Base-by-base conservation (phyloP, 2,329 filamentous ascomycete species). In the Beauveria sp. region DNA sequence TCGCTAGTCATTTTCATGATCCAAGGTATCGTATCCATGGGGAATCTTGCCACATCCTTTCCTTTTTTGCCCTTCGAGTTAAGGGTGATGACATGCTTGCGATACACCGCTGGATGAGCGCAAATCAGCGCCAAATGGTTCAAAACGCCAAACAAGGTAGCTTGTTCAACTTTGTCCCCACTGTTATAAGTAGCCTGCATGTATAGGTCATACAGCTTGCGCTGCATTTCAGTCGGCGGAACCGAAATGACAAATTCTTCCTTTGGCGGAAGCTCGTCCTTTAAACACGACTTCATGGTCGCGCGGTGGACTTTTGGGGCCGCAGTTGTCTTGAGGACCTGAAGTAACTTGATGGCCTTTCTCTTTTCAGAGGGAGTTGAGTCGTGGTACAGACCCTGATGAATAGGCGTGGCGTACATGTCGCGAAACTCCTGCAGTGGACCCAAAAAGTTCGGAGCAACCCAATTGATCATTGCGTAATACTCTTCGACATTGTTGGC, bases 401-500 rank as follows among this genome's bases (percentile, higher is more conserved):
- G 79, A 64, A 97, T 96, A 0, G 90, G 90, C 3, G 79, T 80
- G 5, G 85, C 82, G 69, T 88, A 96, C n/a, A 86, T 82, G 0
- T 78, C 70, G 22, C 79, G 81, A 71, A 97, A 97, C 67, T 92
- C 87, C 0, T 73, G 67, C 10, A 80, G 73, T 3, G 83, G 79
- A 0, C 91, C 91, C 3, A 96, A 79, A 70, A 90, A 96, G 26
- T 84, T 84, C 0, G 90, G 89, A 1, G 90, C 87, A 55, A 94
- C 85, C 91, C 91, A 96, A 64, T 92, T 83, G 62, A 96, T 88
- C 84, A 96, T 90, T n/a, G 86, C 77, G 69, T 87, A 91, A 69
- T 96, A 96, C 67, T 97, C 92, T 30, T 82, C 77, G 0, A 96
- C 84, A 56, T 91, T 89, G 69, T 96, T 97, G 5, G 90, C 86